Base-by-base conservation (phyloP, 2,329 filamentous ascomycete species). In the Cadophora malorum region DNA sequence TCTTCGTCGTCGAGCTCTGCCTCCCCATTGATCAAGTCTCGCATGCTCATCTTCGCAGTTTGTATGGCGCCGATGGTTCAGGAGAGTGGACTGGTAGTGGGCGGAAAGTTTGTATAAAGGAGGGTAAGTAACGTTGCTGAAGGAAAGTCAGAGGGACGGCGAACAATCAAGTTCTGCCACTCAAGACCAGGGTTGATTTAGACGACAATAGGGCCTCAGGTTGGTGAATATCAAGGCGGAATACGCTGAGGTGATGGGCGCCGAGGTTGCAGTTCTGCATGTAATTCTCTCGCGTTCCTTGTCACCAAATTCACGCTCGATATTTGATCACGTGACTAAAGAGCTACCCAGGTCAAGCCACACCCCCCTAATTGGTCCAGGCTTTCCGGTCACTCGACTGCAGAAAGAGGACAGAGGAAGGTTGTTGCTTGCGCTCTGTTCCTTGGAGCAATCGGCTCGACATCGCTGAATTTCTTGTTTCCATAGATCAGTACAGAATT, bases 1-100 rank as follows among this genome's bases (percentile, higher is more conserved):
- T 89, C 87, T 73, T 95, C 92, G 67, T 96, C 92, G 77, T 94
- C 94, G 69, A 97, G 83, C 80, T 96, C 90, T 74, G 95, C 96
- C 82, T 94, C 90, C 72, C 89, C 90, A 74, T 95, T 90, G 76
- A 99, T 90, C 77, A 97, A 83, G 78, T 94, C 89, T 79, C 86
- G 87, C 86, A 92, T 89, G 78, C 86, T 89, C 88, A 90, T 90
- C 19, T 76, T 86, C 79, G 73, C 76, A 70, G 60, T 63, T 66
- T 61, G 50, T 63, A 50, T 56, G n/a, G 53, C 47, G 21, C 21
- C 53, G 52, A 58, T 41, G 62, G 45, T n/a, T 52, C 49, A 21
- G 28, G 38, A 60, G 35, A 49, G 38, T 49, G 38, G 47, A 45
- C 52, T 63, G 10, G 55, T 10, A 58, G 7, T 5, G 31, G 33